A percentile compares a stretch with the other conserved stretches of the same genome.
These are phyloP conservation scores for Aspergillus ibericus DNA, from an alignment of 2,329 filamentous ascomycete species.

Conservation along the genomic window DNA sequence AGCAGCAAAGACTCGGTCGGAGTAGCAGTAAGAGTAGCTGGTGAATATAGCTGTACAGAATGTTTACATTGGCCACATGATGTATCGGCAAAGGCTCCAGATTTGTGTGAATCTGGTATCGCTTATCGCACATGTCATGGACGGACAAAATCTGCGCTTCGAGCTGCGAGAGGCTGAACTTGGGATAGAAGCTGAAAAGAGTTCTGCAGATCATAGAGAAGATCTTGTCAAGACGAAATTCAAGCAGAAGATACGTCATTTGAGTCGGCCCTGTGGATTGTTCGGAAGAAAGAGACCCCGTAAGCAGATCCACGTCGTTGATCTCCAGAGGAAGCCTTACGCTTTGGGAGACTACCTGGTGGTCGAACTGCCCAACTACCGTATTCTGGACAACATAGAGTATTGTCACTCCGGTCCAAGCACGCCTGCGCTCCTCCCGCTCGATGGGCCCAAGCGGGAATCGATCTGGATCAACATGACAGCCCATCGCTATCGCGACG, in stretches of 20 bases:
- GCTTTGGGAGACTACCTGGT: slow-evolving; percentile 26
- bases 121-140: slow-evolving; percentile 32
- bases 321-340: slow-evolving; percentile 37
- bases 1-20: slow-evolving; percentile 35
- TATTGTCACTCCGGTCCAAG: slow-evolving; percentile 44
- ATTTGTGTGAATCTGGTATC: slow-evolving; percentile 28
- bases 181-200: slow-evolving; percentile 31
- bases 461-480: slow-evolving; percentile 42
- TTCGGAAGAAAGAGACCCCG: slow-evolving; percentile 23
- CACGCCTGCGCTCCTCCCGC: slow-evolving; percentile 41
- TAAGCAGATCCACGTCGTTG: slow-evolving; percentile 38
- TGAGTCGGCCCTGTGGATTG: slow-evolving; percentile 34
- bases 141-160: slow-evolving; percentile 33
- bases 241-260: slow-evolving; percentile 44
- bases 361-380: slow-evolving; percentile 37
- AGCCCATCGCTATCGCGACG: slow-evolving; percentile 44
- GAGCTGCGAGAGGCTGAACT: slow-evolving; percentile 24
- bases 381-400: slow-evolving; percentile 43
- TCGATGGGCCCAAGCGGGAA: slow-evolving; percentile 38
- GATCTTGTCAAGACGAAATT: slow-evolving; percentile 38
- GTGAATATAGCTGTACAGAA: slow-evolving; percentile 42
- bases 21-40: slow-evolving; percentile 41
- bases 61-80: slow-evolving; percentile 43
- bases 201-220: slow-evolving; percentile 37
- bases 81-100: slow-evolving; percentile 30